phyloP scores from a whole-genome alignment of 2,329 filamentous ascomycete species.

The Phialocephala sp. region DNA sequence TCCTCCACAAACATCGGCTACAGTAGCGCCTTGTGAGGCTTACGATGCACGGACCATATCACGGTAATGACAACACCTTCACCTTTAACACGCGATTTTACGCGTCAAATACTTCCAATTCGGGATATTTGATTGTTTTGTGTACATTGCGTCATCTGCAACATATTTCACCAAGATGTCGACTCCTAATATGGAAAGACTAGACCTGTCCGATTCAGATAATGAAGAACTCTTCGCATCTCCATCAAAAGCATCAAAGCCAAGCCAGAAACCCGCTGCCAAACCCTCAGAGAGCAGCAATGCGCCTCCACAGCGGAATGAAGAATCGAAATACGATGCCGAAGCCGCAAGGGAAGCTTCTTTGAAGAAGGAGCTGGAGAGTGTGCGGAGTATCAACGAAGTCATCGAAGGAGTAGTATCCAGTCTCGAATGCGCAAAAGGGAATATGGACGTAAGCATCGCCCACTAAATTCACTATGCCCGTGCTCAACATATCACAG shows the following conservation, averaged over 20 bases:
- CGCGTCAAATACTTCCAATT: slow-evolving; percentile 30
- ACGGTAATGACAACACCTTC: slow-evolving; percentile 2
- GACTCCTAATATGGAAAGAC: slow-evolving; percentile 56
- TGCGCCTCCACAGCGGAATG: slow-evolving; percentile 41
- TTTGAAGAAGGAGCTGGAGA: slow-evolving; percentile 79
- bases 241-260: slow-evolving; percentile 49
- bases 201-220: slow-evolving; percentile 59
- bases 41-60: slow-evolving; percentile 2
- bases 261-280: slow-evolving; percentile 27
- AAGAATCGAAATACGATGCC: slow-evolving; percentile 62
- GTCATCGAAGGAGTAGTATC: slow-evolving; percentile 81
- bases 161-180: slow-evolving; percentile 36
- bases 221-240: slow-evolving; percentile 64
- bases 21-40: neutral
- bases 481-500: slow-evolving; percentile 47
- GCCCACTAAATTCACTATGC: neutral
- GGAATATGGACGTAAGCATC: slow-evolving; percentile 73
- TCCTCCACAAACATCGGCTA: slow-evolving; percentile 7
- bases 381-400: slow-evolving; percentile 84
- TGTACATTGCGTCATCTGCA: slow-evolving; percentile 9
- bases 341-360: slow-evolving; percentile 74
- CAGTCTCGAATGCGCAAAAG: slow-evolving; percentile 73
- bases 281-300: slow-evolving; percentile 38
- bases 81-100: slow-evolving; percentile 26
- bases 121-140: slow-evolving; percentile 9